A percentile compares a stretch with the other conserved stretches of the same genome.
Conservation (phyloP, 1,284 basidiomycete genomes). For the Trametes sp. region DNA sequence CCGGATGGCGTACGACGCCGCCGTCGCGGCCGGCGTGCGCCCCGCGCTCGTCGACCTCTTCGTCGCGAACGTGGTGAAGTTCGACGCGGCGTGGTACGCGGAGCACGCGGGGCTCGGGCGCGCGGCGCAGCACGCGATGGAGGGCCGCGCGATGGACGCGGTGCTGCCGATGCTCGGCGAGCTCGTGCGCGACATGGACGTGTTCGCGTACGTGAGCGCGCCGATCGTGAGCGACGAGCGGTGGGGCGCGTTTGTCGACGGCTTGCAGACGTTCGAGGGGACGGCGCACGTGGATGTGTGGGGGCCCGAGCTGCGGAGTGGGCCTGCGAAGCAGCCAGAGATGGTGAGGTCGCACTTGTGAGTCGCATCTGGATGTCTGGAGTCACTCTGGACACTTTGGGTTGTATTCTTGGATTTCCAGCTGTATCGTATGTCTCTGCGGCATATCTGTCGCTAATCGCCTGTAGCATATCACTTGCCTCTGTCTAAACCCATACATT, state of each 20-base stretch:
- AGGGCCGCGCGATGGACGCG: slow-evolving; percentile 39
- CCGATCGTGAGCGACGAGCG: slow-evolving; percentile 46
- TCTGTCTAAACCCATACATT: background rate
- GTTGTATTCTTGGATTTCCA: too few relatives aligned
- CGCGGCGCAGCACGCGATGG: slow-evolving; percentile 34
- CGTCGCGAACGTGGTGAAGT: slow-evolving; percentile 42
- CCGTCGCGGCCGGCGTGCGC: slow-evolving; percentile 41
- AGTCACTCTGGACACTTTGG: background rate
- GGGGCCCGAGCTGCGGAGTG: slow-evolving; percentile 14
- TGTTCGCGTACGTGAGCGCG: slow-evolving; percentile 45
- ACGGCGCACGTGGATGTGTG: slow-evolving; percentile 26
- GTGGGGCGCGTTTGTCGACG: slow-evolving; percentile 44
- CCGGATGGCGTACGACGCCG: slow-evolving; percentile 58
- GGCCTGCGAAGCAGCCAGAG: slow-evolving; percentile 16
- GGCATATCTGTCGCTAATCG: background rate
- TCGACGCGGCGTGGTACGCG: slow-evolving; percentile 51
- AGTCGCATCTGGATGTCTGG: background rate
- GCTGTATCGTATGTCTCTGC: too few relatives aligned
- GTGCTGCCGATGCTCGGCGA: slow-evolving; percentile 40
- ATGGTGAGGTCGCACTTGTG: slow-evolving; percentile 36
- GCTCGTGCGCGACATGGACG: slow-evolving; percentile 41
- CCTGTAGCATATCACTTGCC: background rate
- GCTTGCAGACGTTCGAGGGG: slow-evolving; percentile 31
- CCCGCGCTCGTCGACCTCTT: slow-evolving; percentile 44
- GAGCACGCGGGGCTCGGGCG: slow-evolving; percentile 42